Evolutionary conservation across 139 green algal genomes (phyloP).

Genomic region (Spirogloea muscicola): DNA sequence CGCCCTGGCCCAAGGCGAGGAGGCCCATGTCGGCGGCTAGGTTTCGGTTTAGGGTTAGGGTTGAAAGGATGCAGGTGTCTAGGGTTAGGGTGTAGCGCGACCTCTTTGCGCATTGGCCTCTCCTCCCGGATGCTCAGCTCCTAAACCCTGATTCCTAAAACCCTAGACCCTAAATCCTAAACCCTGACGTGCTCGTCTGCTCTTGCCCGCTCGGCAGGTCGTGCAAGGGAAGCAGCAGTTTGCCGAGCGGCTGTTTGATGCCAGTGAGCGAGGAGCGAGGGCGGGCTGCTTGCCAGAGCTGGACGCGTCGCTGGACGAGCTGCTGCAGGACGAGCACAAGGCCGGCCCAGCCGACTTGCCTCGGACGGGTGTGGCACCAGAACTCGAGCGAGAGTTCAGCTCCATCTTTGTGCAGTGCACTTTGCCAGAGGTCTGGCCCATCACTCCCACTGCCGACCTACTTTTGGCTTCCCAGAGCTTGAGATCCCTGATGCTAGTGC

Average conservation of each 20-base stretch:
- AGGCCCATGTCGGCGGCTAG: too few relatives aligned
- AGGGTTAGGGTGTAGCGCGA: too few relatives aligned
- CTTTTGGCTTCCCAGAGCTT: too few relatives aligned
- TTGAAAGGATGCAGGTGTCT: too few relatives aligned
- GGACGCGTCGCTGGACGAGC: slow-evolving; percentile 12
- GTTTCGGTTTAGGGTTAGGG: too few relatives aligned
- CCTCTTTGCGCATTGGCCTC: too few relatives aligned
- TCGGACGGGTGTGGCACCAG: neutral
- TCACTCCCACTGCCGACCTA: neutral
- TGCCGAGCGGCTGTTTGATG: neutral
- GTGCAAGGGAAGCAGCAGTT: slow-evolving; percentile 9
- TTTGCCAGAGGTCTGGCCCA: neutral
- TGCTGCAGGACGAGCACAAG: slow-evolving; percentile 12
- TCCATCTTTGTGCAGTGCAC: slow-evolving; percentile 32
- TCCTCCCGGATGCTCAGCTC: too few relatives aligned
- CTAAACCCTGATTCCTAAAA: too few relatives aligned
- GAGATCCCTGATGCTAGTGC: too few relatives aligned
- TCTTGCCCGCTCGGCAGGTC: slow-evolving; percentile 9
- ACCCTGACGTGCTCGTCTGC: too few relatives aligned
- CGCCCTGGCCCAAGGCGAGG: slow-evolving; percentile 43
- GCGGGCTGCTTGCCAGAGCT: too few relatives aligned
- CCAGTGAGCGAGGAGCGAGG: neutral
- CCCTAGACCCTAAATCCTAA: too few relatives aligned
- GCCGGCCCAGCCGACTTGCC: neutral
- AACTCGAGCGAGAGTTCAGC: slow-evolving; percentile 15